Percentiles rank a stretch among this genome's conserved stretches.
Conservation (phyloP, 805 yeast genomes). For the Myxozyma lipomycoides region DNA sequence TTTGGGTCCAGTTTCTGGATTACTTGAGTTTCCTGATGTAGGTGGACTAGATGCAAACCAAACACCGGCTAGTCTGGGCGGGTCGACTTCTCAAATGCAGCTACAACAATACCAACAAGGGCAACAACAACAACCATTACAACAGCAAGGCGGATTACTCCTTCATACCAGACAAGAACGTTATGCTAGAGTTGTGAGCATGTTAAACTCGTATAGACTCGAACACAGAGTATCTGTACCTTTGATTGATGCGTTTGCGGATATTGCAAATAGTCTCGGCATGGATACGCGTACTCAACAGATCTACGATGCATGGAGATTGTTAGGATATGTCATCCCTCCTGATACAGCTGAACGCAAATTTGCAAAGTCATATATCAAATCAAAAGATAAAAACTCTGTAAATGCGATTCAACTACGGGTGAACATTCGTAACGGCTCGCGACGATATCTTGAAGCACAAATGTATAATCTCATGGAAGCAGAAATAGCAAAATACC, state of each 20-base stretch:
- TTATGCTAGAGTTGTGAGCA: constrained; percentile 67
- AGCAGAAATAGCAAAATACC: constrained; percentile 52
- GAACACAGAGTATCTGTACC: constrained; percentile 42
- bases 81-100: constrained; percentile 7
- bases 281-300: constrained; percentile 65
- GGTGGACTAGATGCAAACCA: constrained; percentile 14
- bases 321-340: constrained; percentile 49
- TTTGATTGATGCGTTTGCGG: constrained; percentile 56
- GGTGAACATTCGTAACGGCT: constrained; percentile 49
- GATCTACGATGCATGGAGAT: constrained; percentile 68
- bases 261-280: constrained; percentile 47
- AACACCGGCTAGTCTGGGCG: background rate
- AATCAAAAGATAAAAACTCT: constrained; percentile 30
- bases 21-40: constrained; percentile 34
- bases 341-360: constrained; percentile 33
- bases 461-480: constrained; percentile 78
- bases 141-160: constrained; percentile 14
- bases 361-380: constrained; percentile 37
- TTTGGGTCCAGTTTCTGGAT: constrained; percentile 36
- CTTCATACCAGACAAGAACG: constrained; percentile 38
- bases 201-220: constrained; percentile 61
- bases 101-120: constrained; percentile 6
- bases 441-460: constrained; percentile 60
- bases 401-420: constrained; percentile 38
- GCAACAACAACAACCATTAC: constrained; percentile 2